phyloP scores from a whole-genome alignment of 352 stramenopile genomes.

The Discostella stelligera region DNA sequence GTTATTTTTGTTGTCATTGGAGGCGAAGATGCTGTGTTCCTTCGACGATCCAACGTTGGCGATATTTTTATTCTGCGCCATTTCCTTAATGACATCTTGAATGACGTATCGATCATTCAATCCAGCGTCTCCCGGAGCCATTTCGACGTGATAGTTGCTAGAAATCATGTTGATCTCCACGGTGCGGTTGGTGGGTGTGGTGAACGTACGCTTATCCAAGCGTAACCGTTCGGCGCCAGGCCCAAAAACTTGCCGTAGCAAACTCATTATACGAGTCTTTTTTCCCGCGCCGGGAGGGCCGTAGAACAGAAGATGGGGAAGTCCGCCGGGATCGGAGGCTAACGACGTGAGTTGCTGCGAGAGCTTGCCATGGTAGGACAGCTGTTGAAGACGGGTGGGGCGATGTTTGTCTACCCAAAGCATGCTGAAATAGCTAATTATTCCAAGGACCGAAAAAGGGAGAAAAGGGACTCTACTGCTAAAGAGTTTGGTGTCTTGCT shows the following conservation, averaged over 20 bases:
- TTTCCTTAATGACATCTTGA: conserved; percentile 99
- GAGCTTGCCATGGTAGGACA: conserved; percentile 93
- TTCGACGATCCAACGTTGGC: conserved; percentile 26
- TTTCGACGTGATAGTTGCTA: conserved; percentile 99
- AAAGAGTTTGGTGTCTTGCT: no score
- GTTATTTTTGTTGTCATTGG: conserved; percentile 13
- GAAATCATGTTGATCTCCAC: conserved; percentile 98
- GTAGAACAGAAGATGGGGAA: conserved; percentile 98
- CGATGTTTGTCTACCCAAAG: conserved; percentile 99
- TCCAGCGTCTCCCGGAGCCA: conserved; percentile 96
- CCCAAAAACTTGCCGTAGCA: conserved; percentile 95
- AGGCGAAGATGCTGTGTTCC: conserved; percentile 22
- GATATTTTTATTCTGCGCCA: conserved; percentile 88
- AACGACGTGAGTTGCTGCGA: conserved; percentile 84
- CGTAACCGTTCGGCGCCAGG: conserved; percentile 89
- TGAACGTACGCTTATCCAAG: conserved; percentile 90
- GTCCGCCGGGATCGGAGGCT: conserved; percentile 64
- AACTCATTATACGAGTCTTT: conserved; percentile 96
- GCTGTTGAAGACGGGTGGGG: conserved; percentile 87
- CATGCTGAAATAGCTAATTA: conserved; percentile 75
- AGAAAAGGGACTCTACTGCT: no score
- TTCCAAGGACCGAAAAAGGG: no score
- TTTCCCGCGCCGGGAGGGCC: conserved; percentile 96
- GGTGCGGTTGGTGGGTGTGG: conserved; percentile 88
- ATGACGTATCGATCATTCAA: conserved; percentile 96